Evolutionary conservation across 2,329 filamentous ascomycete species (phyloP).

Genomic region (Tolypocladium inflatum): DNA sequence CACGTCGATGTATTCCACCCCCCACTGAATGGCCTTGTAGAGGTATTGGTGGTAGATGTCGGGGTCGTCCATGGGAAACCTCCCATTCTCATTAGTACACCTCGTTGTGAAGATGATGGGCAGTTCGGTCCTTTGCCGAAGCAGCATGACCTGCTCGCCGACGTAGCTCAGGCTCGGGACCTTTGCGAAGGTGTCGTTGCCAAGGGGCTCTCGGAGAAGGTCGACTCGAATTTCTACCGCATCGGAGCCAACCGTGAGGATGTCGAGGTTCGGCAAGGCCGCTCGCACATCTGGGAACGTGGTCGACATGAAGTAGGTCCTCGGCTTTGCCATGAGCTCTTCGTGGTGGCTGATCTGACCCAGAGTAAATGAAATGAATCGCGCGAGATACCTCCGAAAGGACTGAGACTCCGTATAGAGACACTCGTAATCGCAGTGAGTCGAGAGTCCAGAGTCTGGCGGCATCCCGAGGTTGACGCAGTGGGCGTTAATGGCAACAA

Average conservation of each 20-base stretch:
- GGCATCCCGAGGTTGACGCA: conserved; percentile 63
- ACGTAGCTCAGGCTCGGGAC: conserved; percentile 77
- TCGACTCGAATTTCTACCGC: conserved; percentile 81
- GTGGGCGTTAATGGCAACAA: conserved; percentile 68
- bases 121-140: conserved; percentile 74
- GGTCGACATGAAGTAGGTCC: conserved; percentile 79
- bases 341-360: conserved; percentile 73
- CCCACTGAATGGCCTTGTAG: conserved; percentile 79
- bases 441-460: conserved; percentile 55
- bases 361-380: conserved; percentile 70
- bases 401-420: conserved; percentile 67
- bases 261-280: conserved; percentile 76
- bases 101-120: conserved; percentile 87
- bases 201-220: conserved; percentile 61
- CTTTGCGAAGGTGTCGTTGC: conserved; percentile 49
- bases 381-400: conserved; percentile 64
- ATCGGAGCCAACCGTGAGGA: conserved; percentile 77
- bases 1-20: conserved; percentile 82
- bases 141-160: conserved; percentile 74
- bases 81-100: conserved; percentile 73
- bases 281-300: conserved; percentile 81
- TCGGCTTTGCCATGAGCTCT: conserved; percentile 64
- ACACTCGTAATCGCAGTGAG: conserved; percentile 75
- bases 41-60: conserved; percentile 68
- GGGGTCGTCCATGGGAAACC: conserved; percentile 75